These are phyloP conservation scores for Daldinia vernicosa DNA, from an alignment of 495 filamentous ascomycete genomes.

Conservation along the genomic window DNA sequence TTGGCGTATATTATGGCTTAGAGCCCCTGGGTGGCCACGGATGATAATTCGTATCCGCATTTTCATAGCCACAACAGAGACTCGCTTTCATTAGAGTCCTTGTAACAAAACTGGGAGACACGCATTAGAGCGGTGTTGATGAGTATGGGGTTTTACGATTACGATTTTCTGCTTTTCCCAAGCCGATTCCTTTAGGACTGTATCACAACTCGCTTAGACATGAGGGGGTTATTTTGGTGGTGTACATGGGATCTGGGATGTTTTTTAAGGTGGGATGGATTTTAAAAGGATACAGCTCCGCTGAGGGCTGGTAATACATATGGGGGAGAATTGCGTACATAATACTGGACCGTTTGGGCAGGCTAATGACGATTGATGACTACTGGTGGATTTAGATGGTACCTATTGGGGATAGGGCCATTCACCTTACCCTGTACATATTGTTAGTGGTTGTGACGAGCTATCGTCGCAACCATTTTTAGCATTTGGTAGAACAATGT, in stretches of 20 bases:
- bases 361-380: neutral
- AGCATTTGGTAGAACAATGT: neutral
- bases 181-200: conserved; percentile 10
- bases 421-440: neutral
- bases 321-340: neutral
- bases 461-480: neutral
- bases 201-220: conserved; percentile 14
- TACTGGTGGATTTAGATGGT: neutral
- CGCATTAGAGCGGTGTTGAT: conserved; percentile 38
- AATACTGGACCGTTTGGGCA: neutral
- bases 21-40: conserved; percentile 10
- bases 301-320: neutral
- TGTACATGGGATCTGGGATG: neutral
- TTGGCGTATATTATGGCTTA: conserved; percentile 20
- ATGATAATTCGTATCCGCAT: conserved; percentile 26
- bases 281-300: neutral
- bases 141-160: conserved; percentile 13
- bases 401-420: neutral
- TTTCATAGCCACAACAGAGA: conserved; percentile 36
- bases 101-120: conserved; percentile 20
- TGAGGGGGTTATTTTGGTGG: conserved; percentile 4
- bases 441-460: neutral
- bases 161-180: conserved; percentile 4
- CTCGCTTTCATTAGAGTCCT: conserved; percentile 21
- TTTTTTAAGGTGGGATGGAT: conserved; percentile 1